A percentile compares a stretch with the other conserved stretches of the same genome.
Evolutionary conservation across 306 rosid genomes (phyloP).

Genomic region (Carpinus viminea): DNA sequence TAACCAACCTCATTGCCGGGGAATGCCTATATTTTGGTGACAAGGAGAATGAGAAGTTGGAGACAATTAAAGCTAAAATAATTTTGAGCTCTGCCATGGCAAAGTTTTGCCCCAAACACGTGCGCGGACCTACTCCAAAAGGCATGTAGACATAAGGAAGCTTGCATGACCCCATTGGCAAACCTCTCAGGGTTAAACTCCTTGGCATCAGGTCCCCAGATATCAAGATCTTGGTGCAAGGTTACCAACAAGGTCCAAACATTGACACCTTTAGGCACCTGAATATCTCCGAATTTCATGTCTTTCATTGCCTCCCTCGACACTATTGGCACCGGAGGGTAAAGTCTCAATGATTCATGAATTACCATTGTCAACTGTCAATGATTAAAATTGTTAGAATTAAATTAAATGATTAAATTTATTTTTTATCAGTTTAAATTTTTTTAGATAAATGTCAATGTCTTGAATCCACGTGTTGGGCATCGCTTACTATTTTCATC

Average conservation of each 20-base stretch:
- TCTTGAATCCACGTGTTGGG: too few species aligned
- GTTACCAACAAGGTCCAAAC: constrained; percentile 17
- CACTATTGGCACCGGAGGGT: constrained; percentile 20
- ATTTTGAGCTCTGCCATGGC: constrained; percentile 39
- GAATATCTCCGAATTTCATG: constrained; percentile 27
- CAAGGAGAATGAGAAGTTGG: constrained; percentile 40
- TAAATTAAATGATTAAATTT: too few species aligned
- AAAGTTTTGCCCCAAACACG: constrained; percentile 32
- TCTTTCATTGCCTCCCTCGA: constrained; percentile 22
- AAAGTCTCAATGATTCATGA: constrained; percentile 30
- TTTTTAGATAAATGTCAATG: too few species aligned
- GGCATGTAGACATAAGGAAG: constrained; percentile 34
- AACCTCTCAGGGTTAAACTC: constrained; percentile 32
- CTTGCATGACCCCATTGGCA: constrained; percentile 39
- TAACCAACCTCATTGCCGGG: constrained; percentile 20
- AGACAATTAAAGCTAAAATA: constrained; percentile 30
- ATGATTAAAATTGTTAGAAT: too few species aligned
- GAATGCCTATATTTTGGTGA: constrained; percentile 44
- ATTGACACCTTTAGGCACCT: constrained; percentile 19
- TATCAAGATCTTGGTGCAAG: constrained; percentile 20
- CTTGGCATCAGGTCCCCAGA: constrained; percentile 32
- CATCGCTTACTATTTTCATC: constrained; percentile 38
- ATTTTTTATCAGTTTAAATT: too few species aligned
- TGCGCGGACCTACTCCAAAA: constrained; percentile 35
- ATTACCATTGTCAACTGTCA: constrained; percentile 32